Percentiles rank a stretch among this genome's conserved stretches.
phyloP scores from a whole-genome alignment of 805 yeast genomes.

The Schizosaccharomyces japonicus region DNA sequence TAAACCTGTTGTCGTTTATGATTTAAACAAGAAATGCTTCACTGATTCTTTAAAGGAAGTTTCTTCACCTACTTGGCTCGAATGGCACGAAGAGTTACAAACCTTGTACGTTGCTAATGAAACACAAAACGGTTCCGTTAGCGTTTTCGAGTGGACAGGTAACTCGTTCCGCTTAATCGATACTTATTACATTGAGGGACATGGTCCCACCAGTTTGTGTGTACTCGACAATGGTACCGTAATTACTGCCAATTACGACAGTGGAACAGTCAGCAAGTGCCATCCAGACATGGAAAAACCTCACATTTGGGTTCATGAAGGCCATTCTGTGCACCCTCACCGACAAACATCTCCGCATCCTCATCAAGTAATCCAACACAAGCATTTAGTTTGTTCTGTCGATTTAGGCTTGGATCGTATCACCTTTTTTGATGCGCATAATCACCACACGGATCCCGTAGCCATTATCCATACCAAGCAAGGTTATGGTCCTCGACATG shows the following conservation, averaged over 20 bases:
- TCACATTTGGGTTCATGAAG: neutral
- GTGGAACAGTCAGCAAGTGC: neutral
- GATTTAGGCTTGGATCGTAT: slow-evolving; percentile 1
- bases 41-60: neutral
- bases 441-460: neutral
- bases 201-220: slow-evolving; percentile 1
- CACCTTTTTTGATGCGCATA: neutral
- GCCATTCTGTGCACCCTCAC: neutral
- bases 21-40: neutral
- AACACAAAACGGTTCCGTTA: neutral
- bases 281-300: neutral
- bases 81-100: neutral
- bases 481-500: neutral
- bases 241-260: neutral
- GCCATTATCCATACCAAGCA: neutral
- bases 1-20: neutral
- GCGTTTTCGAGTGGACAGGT: neutral
- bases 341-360: slow-evolving; percentile 1
- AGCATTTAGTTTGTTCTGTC: neutral
- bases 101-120: neutral
- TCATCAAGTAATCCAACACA: neutral
- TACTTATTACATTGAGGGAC: neutral
- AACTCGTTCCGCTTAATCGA: neutral
- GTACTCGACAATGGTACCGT: neutral
- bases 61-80: neutral